Base-by-base conservation (phyloP, 768 basidiomycete species). In the Heimioporus sp. region DNA sequence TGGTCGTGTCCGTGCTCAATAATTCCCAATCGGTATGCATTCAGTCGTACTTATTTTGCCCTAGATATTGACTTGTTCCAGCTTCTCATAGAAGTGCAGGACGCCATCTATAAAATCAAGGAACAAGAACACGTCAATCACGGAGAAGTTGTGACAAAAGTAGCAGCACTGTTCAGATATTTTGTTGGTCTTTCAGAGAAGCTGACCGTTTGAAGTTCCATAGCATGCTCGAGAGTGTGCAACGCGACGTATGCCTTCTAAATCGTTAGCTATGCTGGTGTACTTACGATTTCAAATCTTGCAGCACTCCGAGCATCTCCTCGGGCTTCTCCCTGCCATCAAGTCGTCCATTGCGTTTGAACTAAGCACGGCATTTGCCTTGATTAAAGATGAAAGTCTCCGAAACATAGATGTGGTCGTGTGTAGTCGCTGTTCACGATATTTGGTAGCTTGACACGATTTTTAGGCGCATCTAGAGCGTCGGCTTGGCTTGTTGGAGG, bases 391-490 rank as follows among this genome's bases (percentile, higher is more conserved):
- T 19, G 62, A 67, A 49, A 49, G 56, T 46, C 60, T 63, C 28
- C 62, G 65, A 40, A 69, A 68, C 55, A 43, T 59, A 31, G 57
- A 69, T 13, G 49, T 42, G 11, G 55, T 59, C 34, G 67, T 68
- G 40, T 41, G 69, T 56, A 36, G 16, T 40, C 36, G 30, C 24
- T 50, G 17, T 49, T 38, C 31, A 51, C 34, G 19, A 17, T 43
- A 39, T 51, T 42, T n/a, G 35, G 46, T 41, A 30, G 32, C 36
- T 49, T 55, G 40, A 65, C 45, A 17, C 12, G 20, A 32, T 57
- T 12, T 51, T 20, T 47, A 74, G 72, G 61, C 58, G 49, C 62
- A 66, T 17, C 43, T 71, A 34, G 68, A 71, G 35, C 59, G 56
- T 21, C 63, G 57, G 35, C 60, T 74, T 52, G 54, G 52, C 16